Conservation (phyloP, 2,329 filamentous ascomycete genomes). For the Colletotrichum lini region DNA sequence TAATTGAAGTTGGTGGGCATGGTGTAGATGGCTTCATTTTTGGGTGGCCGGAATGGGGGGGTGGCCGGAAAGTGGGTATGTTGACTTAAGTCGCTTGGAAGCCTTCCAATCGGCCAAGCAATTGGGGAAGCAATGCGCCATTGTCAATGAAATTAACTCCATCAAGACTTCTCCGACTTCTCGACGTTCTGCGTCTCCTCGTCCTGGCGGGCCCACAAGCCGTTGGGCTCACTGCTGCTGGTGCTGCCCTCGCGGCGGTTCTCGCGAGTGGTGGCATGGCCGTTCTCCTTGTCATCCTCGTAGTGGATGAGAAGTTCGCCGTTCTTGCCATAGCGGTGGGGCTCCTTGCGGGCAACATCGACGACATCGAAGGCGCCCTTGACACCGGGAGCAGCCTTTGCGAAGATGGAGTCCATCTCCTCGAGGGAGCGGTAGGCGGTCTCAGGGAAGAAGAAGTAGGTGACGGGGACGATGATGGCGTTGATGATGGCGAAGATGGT, state of each 20-base stretch:
- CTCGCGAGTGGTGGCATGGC: conserved; percentile 39
- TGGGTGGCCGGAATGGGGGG: no score
- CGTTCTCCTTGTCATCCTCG: conserved; percentile 58
- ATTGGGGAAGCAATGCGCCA: no score
- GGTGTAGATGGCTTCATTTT: no score
- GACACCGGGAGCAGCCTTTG: conserved; percentile 58
- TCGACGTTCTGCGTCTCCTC: conserved; percentile 39
- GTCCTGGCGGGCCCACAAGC: conserved; percentile 38
- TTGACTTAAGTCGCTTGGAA: conserved; percentile 9
- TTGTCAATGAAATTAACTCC: background rate
- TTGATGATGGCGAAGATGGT: conserved; percentile 78
- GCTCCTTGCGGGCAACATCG: conserved; percentile 60
- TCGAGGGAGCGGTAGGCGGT: conserved; percentile 75
- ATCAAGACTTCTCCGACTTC: conserved; percentile 35
- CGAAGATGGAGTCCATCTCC: conserved; percentile 77
- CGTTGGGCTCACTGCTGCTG: conserved; percentile 28
- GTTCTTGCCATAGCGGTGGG: conserved; percentile 70
- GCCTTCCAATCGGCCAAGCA: background rate
- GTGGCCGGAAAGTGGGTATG: no score
- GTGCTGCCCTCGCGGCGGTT: conserved; percentile 37
- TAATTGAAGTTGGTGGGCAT: no score
- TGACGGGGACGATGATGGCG: conserved; percentile 68
- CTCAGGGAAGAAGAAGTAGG: conserved; percentile 77
- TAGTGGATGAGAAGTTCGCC: conserved; percentile 68
- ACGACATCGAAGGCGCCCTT: conserved; percentile 58